Evolutionary conservation across 1,284 basidiomycete genomes (phyloP).

Genomic region (Blastosporella zonata): DNA sequence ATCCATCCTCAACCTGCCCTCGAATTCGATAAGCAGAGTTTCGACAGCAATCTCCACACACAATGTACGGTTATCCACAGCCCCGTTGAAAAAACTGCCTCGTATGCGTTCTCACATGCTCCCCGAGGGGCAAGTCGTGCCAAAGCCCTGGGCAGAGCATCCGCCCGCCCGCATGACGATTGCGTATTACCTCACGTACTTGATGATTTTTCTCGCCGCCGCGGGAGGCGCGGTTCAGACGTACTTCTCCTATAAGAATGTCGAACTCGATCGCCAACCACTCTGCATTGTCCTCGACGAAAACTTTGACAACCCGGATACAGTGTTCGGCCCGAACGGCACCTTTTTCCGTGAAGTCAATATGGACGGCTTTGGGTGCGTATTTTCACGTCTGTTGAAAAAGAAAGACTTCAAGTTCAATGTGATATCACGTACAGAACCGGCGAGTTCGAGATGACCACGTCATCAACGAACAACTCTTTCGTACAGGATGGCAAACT

Average conservation of each 20-base stretch:
- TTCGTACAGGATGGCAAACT: conserved; percentile 68
- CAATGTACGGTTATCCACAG: neutral
- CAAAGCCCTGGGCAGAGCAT: conserved; percentile 60
- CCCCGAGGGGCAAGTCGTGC: conserved; percentile 25
- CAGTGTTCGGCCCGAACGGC: conserved; percentile 42
- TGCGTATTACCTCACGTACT: conserved; percentile 57
- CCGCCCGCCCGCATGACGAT: conserved; percentile 49
- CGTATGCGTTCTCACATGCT: conserved; percentile 40
- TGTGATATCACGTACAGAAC: conserved; percentile 40
- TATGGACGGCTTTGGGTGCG: conserved; percentile 73
- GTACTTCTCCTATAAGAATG: conserved; percentile 45
- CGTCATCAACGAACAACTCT: conserved; percentile 59
- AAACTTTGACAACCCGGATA: conserved; percentile 52
- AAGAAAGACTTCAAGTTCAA: neutral
- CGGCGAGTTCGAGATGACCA: conserved; percentile 81
- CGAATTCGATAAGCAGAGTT: conserved; percentile 8
- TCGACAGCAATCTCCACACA: conserved; percentile 10
- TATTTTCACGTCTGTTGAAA: conserved; percentile 4
- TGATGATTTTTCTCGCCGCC: conserved; percentile 43
- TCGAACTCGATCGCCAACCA: conserved; percentile 38
- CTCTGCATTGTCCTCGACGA: conserved; percentile 72
- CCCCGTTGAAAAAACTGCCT: conserved; percentile 23
- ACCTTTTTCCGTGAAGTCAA: conserved; percentile 68
- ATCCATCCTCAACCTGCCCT: conserved; percentile 19
- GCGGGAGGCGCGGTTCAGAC: conserved; percentile 44